phyloP scores from a whole-genome alignment of 768 basidiomycete genomes.

The Trametes punicea region DNA sequence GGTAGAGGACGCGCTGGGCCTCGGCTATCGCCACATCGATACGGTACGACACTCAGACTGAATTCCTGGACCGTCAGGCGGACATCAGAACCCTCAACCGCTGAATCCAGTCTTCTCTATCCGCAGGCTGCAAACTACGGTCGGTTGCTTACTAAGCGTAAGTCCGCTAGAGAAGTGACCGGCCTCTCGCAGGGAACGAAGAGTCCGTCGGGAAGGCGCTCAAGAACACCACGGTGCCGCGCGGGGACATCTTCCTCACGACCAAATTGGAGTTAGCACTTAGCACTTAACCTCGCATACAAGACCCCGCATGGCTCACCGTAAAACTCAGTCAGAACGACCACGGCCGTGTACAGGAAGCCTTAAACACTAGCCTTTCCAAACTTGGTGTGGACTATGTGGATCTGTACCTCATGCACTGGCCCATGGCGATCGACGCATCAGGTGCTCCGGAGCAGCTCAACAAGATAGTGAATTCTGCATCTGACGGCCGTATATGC shows the following conservation, averaged over 20 bases:
- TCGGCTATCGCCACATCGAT: constrained; percentile 8
- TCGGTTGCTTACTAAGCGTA: neutral
- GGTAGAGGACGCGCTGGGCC: constrained; percentile 2
- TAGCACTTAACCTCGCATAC: neutral
- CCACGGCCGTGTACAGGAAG: constrained; percentile 30
- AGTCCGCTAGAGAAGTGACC: neutral
- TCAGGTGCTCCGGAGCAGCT: neutral
- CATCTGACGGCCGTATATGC: neutral
- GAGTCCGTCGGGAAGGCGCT: constrained; percentile 44
- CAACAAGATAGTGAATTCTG: too few species aligned
- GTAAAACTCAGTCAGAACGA: constrained; percentile 32
- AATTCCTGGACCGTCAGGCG: too few species aligned
- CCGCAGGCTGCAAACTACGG: constrained; percentile 5
- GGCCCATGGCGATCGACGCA: constrained; percentile 6
- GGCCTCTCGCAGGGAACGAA: constrained; percentile 38
- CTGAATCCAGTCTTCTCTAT: too few species aligned
- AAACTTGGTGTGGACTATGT: constrained; percentile 35
- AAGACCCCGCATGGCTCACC: constrained; percentile 11
- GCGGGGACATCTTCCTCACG: constrained; percentile 45
- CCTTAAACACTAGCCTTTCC: constrained; percentile 30
- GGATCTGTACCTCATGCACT: constrained; percentile 49
- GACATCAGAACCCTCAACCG: too few species aligned
- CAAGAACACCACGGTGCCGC: constrained; percentile 42
- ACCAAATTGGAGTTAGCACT: constrained; percentile 43
- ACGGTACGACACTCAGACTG: neutral